A percentile compares a stretch with the other conserved stretches of the same genome.
These are phyloP conservation scores for Xylariomycetidae sp. DNA, from an alignment of 2,329 filamentous ascomycete genomes.

Conservation along the genomic window DNA sequence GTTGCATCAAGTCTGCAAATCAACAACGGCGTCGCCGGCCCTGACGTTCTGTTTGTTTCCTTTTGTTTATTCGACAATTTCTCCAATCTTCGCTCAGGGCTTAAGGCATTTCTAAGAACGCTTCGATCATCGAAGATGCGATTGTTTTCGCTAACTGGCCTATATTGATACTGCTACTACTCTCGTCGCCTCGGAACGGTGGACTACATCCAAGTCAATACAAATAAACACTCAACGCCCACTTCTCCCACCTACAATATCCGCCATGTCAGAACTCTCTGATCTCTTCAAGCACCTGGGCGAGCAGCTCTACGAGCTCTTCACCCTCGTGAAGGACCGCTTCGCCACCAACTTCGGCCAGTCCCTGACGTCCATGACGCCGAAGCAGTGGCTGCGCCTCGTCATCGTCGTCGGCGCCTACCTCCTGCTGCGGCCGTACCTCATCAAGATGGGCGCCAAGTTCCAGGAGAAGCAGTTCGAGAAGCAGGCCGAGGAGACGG, in stretches of 20 bases:
- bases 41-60: too few species aligned
- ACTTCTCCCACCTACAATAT: too few species aligned
- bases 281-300: conserved; percentile 25
- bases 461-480: conserved; percentile 61
- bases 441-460: conserved; percentile 63
- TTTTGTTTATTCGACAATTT: too few species aligned
- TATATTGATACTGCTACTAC: too few species aligned
- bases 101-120: too few species aligned
- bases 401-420: conserved; percentile 70
- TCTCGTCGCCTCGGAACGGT: too few species aligned
- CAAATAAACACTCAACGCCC: too few species aligned
- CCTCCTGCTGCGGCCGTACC: conserved; percentile 66
- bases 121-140: too few species aligned
- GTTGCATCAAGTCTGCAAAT: neutral
- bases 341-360: conserved; percentile 44
- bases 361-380: conserved; percentile 46
- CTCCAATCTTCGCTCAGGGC: too few species aligned
- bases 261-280: conserved; percentile 26
- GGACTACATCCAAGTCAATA: too few species aligned
- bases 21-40: too few species aligned
- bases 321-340: conserved; percentile 26
- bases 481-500: conserved; percentile 33
- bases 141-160: too few species aligned
- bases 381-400: conserved; percentile 61
- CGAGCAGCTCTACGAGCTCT: conserved; percentile 23